These are phyloP conservation scores for Porodaedalea pini DNA, from an alignment of 1,284 basidiomycete species.

Conservation along the genomic window DNA sequence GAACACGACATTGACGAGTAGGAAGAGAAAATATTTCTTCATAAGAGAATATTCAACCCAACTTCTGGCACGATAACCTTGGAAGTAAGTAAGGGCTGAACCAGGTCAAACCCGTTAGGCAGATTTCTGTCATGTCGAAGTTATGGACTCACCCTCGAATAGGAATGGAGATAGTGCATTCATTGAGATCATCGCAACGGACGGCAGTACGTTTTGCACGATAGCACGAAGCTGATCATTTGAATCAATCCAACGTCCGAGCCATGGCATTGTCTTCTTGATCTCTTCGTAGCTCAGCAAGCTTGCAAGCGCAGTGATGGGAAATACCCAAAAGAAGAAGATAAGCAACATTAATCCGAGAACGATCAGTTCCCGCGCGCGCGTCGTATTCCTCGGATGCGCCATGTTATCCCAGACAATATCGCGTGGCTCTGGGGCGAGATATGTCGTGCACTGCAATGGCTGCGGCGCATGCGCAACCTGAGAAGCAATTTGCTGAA, in stretches of 20 bases:
- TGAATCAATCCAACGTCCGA: conserved; percentile 73
- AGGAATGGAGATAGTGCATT: conserved; percentile 89
- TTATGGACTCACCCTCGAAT: conserved; percentile 64
- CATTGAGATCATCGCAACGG: conserved; percentile 83
- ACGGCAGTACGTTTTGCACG: conserved; percentile 91
- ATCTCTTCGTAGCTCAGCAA: conserved; percentile 91
- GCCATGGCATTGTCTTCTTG: conserved; percentile 83
- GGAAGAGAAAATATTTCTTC: conserved; percentile 93
- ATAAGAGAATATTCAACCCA: conserved; percentile 92
- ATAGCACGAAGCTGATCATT: conserved; percentile 81
- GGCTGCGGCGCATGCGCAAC: conserved; percentile 75
- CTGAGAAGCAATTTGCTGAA: conserved; percentile 87
- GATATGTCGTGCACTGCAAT: conserved; percentile 61
- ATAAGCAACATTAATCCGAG: conserved; percentile 65
- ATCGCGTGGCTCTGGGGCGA: conserved; percentile 93
- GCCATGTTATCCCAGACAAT: conserved; percentile 92
- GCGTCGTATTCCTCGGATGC: conserved; percentile 52
- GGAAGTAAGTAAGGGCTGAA: conserved; percentile 80
- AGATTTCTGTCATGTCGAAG: conserved; percentile 14
- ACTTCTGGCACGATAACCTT: conserved; percentile 86
- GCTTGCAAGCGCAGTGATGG: conserved; percentile 80
- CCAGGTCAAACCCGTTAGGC: not conserved
- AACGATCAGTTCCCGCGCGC: conserved; percentile 68
- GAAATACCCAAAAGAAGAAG: conserved; percentile 84
- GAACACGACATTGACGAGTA: conserved; percentile 93